phyloP scores from a whole-genome alignment of 108 stramenopile genomes.

The Skeletonema tropicum region DNA sequence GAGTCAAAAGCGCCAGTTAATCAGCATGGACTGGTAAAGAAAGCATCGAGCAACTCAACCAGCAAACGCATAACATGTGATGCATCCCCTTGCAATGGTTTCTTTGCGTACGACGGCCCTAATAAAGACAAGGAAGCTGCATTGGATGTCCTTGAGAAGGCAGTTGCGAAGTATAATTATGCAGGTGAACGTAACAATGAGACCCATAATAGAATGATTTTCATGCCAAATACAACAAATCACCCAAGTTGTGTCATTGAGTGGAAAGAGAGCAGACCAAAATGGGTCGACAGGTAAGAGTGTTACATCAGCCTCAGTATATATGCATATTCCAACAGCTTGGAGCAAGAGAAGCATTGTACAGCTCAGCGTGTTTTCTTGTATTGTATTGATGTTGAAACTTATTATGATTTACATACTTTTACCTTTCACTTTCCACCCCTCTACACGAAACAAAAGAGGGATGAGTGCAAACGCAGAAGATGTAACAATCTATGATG shows the following conservation, averaged over 20 bases:
- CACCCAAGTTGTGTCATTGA: conserved; percentile 11
- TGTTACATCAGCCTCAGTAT: too few relatives aligned
- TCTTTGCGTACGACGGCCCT: too few relatives aligned
- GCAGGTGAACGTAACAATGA: conserved; percentile 7
- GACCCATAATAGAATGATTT: conserved; percentile 7
- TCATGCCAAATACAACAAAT: conserved; percentile 23
- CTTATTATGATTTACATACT: background rate
- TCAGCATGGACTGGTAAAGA: too few relatives aligned
- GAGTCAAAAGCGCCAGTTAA: too few relatives aligned
- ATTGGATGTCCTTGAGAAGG: background rate
- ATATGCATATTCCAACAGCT: too few relatives aligned
- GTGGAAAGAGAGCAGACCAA: conserved; percentile 20
- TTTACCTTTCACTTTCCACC: too few relatives aligned
- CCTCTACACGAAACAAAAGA: background rate
- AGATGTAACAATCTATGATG: conserved; percentile 24
- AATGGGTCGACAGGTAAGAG: conserved; percentile 28
- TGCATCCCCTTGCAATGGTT: too few relatives aligned
- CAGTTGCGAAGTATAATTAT: conserved; percentile 11
- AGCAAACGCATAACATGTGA: too few relatives aligned
- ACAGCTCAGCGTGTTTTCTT: background rate
- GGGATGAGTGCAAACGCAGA: conserved; percentile 30
- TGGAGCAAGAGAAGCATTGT: background rate
- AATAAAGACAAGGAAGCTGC: conserved; percentile 4
- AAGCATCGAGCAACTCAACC: too few relatives aligned
- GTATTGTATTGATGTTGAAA: background rate